Conservation (phyloP, 257 asterid species). For the Solanum habrochaites region DNA sequence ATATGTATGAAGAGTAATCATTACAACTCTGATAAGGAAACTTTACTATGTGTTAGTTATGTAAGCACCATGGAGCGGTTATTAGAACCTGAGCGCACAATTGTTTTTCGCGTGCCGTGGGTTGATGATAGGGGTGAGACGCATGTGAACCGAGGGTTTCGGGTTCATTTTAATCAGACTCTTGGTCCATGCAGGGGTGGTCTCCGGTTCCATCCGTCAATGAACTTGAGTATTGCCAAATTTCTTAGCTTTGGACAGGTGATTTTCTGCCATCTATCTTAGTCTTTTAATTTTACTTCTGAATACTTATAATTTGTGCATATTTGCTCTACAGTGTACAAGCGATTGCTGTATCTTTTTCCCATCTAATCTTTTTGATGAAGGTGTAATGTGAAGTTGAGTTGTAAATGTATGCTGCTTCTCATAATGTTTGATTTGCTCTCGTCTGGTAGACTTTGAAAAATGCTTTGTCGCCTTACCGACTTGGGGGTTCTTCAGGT, state of each 20-base stretch:
- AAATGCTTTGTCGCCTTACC: conserved; percentile 95
- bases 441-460: conserved; percentile 62
- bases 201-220: conserved; percentile 82
- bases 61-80: conserved; percentile 91
- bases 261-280: background rate
- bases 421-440: conserved; percentile 12
- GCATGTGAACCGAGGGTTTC: conserved; percentile 90
- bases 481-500: conserved; percentile 97
- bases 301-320: background rate
- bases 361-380: background rate
- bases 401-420: background rate
- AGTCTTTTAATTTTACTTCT: background rate
- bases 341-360: background rate
- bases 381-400: background rate
- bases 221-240: conserved; percentile 91
- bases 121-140: conserved; percentile 92
- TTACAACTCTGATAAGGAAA: conserved; percentile 5
- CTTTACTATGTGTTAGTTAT: conserved; percentile 42
- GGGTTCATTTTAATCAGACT: conserved; percentile 90
- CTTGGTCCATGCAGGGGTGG: conserved; percentile 99
- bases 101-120: conserved; percentile 96
- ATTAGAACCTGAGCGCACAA: conserved; percentile 85
- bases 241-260: conserved; percentile 98
- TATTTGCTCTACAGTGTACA: background rate
- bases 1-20: background rate